Conservation (phyloP, 2,329 filamentous ascomycete genomes). For the Trichoderma atrobrunneum region DNA sequence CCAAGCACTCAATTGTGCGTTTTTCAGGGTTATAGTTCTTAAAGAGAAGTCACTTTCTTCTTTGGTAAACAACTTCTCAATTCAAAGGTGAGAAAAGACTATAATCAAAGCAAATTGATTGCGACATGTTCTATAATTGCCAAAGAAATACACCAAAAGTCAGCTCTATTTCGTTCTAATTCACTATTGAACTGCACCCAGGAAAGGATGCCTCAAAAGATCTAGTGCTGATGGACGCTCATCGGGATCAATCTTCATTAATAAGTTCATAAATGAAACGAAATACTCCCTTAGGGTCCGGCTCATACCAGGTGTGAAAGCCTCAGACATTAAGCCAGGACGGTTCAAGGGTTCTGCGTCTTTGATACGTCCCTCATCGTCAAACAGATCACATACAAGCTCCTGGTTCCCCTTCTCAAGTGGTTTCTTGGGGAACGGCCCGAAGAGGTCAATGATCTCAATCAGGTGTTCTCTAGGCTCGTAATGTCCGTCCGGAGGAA, state of each 20-base stretch:
- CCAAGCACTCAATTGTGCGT: too few species aligned
- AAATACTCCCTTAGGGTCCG: not conserved
- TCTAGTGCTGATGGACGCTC: not conserved
- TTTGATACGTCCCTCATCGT: not conserved
- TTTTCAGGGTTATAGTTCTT: not conserved
- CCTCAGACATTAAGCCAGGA: not conserved
- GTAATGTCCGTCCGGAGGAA: not conserved
- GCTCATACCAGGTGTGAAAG: not conserved
- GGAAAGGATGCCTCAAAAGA: not conserved
- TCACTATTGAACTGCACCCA: not conserved
- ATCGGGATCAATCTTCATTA: conserved; percentile 5
- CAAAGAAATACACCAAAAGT: not conserved
- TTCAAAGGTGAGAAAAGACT: not conserved
- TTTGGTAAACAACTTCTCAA: not conserved
- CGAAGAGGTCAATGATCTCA: not conserved
- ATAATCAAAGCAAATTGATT: not conserved
- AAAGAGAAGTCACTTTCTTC: not conserved
- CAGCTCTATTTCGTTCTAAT: not conserved
- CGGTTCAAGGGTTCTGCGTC: not conserved
- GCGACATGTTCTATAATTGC: not conserved
- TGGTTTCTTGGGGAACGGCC: not conserved
- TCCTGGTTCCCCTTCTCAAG: not conserved
- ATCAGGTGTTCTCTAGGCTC: not conserved
- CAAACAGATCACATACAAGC: not conserved
- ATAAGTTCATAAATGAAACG: not conserved